Conservation (phyloP, 164 flowering plant genomes). For the Vitis labrusca region DNA sequence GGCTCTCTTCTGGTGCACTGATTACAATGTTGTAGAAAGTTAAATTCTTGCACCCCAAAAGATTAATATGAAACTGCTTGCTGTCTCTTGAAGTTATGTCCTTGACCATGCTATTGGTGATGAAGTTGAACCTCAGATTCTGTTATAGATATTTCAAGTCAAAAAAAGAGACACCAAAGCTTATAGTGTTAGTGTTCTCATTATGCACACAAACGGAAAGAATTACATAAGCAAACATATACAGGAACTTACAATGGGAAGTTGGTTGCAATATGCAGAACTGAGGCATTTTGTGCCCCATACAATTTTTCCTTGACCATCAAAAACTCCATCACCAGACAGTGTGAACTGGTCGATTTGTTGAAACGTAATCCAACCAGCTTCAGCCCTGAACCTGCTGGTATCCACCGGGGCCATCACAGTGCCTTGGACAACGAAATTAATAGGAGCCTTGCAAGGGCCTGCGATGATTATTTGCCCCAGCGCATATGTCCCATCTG, state of each 20-base stretch:
- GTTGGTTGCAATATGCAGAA: slow-evolving; percentile 2
- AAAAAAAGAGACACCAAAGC: too few species aligned
- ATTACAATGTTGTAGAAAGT: slow-evolving; percentile 16
- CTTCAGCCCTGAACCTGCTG: background rate
- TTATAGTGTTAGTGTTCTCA: too few species aligned
- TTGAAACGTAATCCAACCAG: slow-evolving; percentile 17
- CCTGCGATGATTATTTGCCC: slow-evolving; percentile 16
- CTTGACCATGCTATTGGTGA: slow-evolving; percentile 20
- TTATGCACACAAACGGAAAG: too few species aligned
- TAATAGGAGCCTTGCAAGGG: slow-evolving; percentile 4
- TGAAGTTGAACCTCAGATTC: slow-evolving; percentile 32
- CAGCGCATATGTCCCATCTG: slow-evolving; percentile 21
- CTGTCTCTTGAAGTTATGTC: slow-evolving; percentile 31
- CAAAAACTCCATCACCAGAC: slow-evolving; percentile 23
- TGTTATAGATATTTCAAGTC: background rate
- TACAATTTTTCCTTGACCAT: slow-evolving; percentile 21
- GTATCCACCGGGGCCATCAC: too few species aligned
- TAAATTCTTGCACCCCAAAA: slow-evolving; percentile 24
- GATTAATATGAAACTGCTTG: slow-evolving; percentile 10
- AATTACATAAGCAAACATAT: too few species aligned
- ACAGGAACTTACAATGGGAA: slow-evolving; percentile 5
- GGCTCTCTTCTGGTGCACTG: slow-evolving; percentile 28
- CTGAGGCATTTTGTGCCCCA: slow-evolving; percentile 17
- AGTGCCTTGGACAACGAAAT: too few species aligned
- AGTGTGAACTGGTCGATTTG: slow-evolving; percentile 15